These are phyloP conservation scores for Anthostomella pinea DNA, from an alignment of 2,329 filamentous ascomycete genomes.

Conservation along the genomic window DNA sequence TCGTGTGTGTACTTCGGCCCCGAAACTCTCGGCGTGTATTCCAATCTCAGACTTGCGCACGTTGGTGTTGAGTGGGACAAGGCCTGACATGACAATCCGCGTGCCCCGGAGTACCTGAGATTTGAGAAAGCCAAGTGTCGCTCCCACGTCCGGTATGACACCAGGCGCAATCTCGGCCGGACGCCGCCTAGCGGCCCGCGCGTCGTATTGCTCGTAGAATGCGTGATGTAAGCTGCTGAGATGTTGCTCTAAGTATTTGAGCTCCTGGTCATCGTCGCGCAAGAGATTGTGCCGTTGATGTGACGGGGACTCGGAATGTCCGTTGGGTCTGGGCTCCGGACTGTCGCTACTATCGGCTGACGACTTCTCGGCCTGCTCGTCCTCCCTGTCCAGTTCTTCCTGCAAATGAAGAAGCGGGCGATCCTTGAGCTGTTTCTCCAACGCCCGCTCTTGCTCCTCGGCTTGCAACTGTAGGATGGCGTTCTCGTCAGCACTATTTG, in stretches of 20 bases:
- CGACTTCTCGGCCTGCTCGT: constrained; percentile 58
- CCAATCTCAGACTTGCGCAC: constrained; percentile 82
- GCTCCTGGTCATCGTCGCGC: constrained; percentile 82
- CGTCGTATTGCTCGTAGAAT: constrained; percentile 83
- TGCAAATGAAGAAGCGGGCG: constrained; percentile 89
- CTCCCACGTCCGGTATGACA: constrained; percentile 78
- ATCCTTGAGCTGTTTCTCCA: constrained; percentile 86
- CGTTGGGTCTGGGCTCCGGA: constrained; percentile 25
- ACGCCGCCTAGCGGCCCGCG: constrained; percentile 47
- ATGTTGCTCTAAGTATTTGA: constrained; percentile 72
- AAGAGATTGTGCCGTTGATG: constrained; percentile 70
- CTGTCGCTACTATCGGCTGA: constrained; percentile 44
- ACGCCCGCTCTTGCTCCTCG: constrained; percentile 79
- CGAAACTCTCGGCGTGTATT: constrained; percentile 82
- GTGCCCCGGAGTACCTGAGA: constrained; percentile 69
- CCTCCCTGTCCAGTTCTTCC: constrained; percentile 82
- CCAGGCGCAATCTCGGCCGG: constrained; percentile 40
- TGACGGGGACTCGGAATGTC: constrained; percentile 31
- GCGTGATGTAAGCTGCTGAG: constrained; percentile 70
- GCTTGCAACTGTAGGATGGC: constrained; percentile 68
- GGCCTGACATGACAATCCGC: constrained; percentile 83
- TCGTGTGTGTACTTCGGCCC: constrained; percentile 60
- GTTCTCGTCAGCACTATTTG: constrained; percentile 27
- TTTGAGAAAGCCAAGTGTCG: constrained; percentile 82
- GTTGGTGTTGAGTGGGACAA: constrained; percentile 79